A percentile compares a stretch with the other conserved stretches of the same genome.
Evolutionary conservation across 371 early-diverging fungal genomes (phyloP).

Genomic region (Rhizopus arrhizus): DNA sequence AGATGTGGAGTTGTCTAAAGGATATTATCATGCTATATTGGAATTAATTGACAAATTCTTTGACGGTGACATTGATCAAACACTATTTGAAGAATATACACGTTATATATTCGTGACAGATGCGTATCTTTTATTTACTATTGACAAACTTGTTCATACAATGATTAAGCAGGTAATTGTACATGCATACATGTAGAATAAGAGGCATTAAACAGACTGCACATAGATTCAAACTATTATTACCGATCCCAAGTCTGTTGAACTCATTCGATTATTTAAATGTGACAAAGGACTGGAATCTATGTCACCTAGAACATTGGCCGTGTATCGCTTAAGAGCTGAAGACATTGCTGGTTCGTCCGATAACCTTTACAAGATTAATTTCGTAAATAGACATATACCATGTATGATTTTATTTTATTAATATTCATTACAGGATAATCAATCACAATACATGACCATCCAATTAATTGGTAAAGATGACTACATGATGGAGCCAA

Average conservation of each 20-base stretch:
- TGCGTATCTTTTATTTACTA: conserved; percentile 83
- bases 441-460: conserved; percentile 67
- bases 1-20: conserved; percentile 57
- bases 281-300: conserved; percentile 36
- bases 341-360: conserved; percentile 78
- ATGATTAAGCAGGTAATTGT: conserved; percentile 77
- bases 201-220: neutral
- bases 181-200: neutral
- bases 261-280: conserved; percentile 45
- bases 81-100: conserved; percentile 89
- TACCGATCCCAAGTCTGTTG: conserved; percentile 47
- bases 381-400: conserved; percentile 65
- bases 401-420: neutral
- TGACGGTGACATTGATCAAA: conserved; percentile 81
- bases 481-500: conserved; percentile 77
- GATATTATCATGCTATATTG: conserved; percentile 77
- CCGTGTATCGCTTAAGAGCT: conserved; percentile 81
- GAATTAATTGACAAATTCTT: conserved; percentile 78
- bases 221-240: conserved; percentile 47
- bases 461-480: conserved; percentile 86
- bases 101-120: conserved; percentile 85
- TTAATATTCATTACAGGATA: conserved; percentile 40
- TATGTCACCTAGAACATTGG: conserved; percentile 38
- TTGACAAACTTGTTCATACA: conserved; percentile 83
- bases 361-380: conserved; percentile 84